A percentile compares a stretch with the other conserved stretches of the same genome.
Evolutionary conservation across 805 yeast genomes (phyloP).

Genomic region (Ogataea degrootiae): DNA sequence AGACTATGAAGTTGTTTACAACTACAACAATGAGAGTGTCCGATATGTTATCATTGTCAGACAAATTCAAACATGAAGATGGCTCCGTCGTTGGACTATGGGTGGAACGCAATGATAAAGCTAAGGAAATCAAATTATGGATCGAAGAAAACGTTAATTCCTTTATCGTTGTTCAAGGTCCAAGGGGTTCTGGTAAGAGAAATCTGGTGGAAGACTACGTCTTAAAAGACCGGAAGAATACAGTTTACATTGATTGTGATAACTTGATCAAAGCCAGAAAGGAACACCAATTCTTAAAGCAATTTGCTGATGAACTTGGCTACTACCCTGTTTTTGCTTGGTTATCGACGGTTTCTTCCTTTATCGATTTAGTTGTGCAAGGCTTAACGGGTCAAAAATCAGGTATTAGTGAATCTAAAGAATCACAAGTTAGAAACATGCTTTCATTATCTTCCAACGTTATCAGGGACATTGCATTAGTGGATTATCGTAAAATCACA

Average conservation of each 20-base stretch:
- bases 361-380: conserved; percentile 80
- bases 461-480: conserved; percentile 57
- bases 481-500: conserved; percentile 36
- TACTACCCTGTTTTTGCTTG: conserved; percentile 94
- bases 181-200: conserved; percentile 91
- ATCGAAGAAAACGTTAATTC: conserved; percentile 85
- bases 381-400: conserved; percentile 93
- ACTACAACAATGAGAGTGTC: conserved; percentile 25
- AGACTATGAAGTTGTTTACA: conserved; percentile 29
- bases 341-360: conserved; percentile 73
- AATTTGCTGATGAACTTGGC: conserved; percentile 74
- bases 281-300: conserved; percentile 62
- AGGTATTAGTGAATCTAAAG: conserved; percentile 79
- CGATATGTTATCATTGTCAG: conserved; percentile 14
- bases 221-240: conserved; percentile 53
- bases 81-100: conserved; percentile 36
- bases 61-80: conserved; percentile 11
- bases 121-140: conserved; percentile 71
- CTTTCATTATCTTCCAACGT: conserved; percentile 68
- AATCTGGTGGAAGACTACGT: conserved; percentile 70
- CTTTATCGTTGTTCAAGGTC: conserved; percentile 86
- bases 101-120: conserved; percentile 66
- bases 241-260: conserved; percentile 76
- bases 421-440: conserved; percentile 77
- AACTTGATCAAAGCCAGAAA: conserved; percentile 65